Percentiles rank a stretch among this genome's conserved stretches.
Conservation (phyloP, 1,139 yeast genomes). For the Zygosaccharomyces sapae region DNA sequence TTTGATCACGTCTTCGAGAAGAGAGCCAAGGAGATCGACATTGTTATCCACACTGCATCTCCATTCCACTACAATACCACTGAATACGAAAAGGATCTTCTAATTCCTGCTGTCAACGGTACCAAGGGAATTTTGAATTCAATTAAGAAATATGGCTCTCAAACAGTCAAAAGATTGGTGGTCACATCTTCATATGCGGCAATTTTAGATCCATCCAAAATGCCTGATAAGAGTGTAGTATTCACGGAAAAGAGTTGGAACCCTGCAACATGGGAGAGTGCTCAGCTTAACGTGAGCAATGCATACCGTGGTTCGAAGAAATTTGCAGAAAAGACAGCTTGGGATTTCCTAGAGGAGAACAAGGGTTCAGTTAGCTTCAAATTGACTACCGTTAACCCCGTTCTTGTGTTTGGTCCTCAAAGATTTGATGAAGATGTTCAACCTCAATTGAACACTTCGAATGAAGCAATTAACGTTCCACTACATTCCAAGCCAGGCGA, state of each 20-base stretch:
- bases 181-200: conserved; percentile 57
- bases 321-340: conserved; percentile 49
- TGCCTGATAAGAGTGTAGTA: conserved; percentile 60
- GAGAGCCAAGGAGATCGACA: conserved; percentile 45
- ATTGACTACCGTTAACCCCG: conserved; percentile 46
- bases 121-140: conserved; percentile 45
- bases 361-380: conserved; percentile 40
- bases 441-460: conserved; percentile 37
- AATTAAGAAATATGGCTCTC: conserved; percentile 43
- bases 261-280: conserved; percentile 36
- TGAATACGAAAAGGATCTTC: conserved; percentile 39
- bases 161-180: conserved; percentile 36
- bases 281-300: conserved; percentile 28
- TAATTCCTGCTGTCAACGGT: conserved; percentile 51
- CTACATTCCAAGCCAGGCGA: conserved; percentile 18
- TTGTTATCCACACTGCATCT: conserved; percentile 53
- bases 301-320: conserved; percentile 51
- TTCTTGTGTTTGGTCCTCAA: conserved; percentile 48
- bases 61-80: conserved; percentile 40
- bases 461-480: conserved; percentile 34
- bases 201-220: conserved; percentile 26
- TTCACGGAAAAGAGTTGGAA: conserved; percentile 41
- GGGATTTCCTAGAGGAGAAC: conserved; percentile 44
- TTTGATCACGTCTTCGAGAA: conserved; percentile 48
- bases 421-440: conserved; percentile 34